Evolutionary conservation across 2,329 filamentous ascomycete species (phyloP), one percentile per base, ranked within the genome.

Genomic region (Fusarium temperatum): DNA sequence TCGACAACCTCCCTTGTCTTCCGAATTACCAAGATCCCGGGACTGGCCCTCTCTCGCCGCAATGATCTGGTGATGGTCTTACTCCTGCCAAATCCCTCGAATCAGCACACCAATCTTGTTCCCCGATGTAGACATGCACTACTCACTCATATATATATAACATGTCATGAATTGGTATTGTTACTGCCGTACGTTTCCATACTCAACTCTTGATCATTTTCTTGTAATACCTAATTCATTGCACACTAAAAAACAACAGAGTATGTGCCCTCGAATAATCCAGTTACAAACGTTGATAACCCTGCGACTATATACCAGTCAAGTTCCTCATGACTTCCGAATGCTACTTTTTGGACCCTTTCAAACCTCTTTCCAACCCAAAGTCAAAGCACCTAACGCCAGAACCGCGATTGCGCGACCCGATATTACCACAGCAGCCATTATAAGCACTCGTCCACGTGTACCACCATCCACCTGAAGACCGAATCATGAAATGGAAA

Each of bases 1-100:
- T 51, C 58, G 50, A 58, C 47, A 28, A 28, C 36, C 45, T 26
- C 38, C 20, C 42, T 15, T 47, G 35, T 62, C 67, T 64, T 63
- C 9, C 18, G 50, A 38, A 26, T 15, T 8, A 26, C 18, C 24
- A 26, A 26, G 14, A 54, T 38, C 32, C 14, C n/a, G 18, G 32
- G 13, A 24, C 32, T 22, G 13, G 24, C 50, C 38, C 26, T 24
- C 30, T 38, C 54, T 57, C 44, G 71, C 50, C 71, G 45, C 57
- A 67, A 68, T 72, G 14, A 61, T 54, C 35, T 66, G 56, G 44
- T 61, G 22, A 58, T 70, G 55, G 63, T 42, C 71, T 72, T 67
- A 68, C 42, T 41, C 17, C 17, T 32, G 35, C 30, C 30, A 53
- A 50, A 30, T 14, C 39, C 35, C 55, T 44, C 30, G 13, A 22